A percentile compares a stretch with the other conserved stretches of the same genome.
Evolutionary conservation across 1,284 basidiomycete species (phyloP).

Genomic region (Boletus smithii): DNA sequence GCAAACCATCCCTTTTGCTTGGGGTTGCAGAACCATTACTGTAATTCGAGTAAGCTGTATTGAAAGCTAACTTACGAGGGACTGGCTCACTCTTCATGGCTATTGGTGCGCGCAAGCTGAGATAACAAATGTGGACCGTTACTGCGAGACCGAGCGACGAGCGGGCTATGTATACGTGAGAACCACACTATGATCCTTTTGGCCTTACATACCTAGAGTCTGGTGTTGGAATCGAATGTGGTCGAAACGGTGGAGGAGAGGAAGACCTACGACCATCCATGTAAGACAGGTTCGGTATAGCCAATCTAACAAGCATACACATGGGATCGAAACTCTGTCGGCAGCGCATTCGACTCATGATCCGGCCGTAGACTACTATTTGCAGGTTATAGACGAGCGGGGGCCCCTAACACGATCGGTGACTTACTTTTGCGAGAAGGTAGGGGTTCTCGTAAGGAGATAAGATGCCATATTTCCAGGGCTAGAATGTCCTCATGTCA

Average conservation of each 20-base stretch:
- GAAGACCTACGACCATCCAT: slow-evolving; percentile 13
- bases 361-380: slow-evolving; percentile 11
- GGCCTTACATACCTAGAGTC: slow-evolving; percentile 40
- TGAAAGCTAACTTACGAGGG: not conserved
- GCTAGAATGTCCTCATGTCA: slow-evolving; percentile 32
- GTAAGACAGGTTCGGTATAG: slow-evolving; percentile 3
- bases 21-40: no score
- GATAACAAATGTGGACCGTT: slow-evolving; percentile 3
- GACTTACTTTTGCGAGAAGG: slow-evolving; percentile 43
- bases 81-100: slow-evolving; percentile 15
- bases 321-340: slow-evolving; percentile 21
- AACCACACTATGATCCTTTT: not conserved
- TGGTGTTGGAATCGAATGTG: slow-evolving; percentile 51
- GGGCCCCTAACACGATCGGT: not conserved
- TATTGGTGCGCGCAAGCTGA: slow-evolving; percentile 2
- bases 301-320: slow-evolving; percentile 16
- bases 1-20: no score
- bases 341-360: slow-evolving; percentile 16
- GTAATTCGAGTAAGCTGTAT: slow-evolving; percentile 5
- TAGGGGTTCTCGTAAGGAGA: slow-evolving; percentile 40
- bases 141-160: slow-evolving; percentile 20
- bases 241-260: slow-evolving; percentile 22
- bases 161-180: slow-evolving; percentile 23
- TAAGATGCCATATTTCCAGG: slow-evolving; percentile 50
- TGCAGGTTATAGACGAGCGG: not conserved